Conservation (phyloP, 2,329 filamentous ascomycete species). For the Aspergillus calidoustus region DNA sequence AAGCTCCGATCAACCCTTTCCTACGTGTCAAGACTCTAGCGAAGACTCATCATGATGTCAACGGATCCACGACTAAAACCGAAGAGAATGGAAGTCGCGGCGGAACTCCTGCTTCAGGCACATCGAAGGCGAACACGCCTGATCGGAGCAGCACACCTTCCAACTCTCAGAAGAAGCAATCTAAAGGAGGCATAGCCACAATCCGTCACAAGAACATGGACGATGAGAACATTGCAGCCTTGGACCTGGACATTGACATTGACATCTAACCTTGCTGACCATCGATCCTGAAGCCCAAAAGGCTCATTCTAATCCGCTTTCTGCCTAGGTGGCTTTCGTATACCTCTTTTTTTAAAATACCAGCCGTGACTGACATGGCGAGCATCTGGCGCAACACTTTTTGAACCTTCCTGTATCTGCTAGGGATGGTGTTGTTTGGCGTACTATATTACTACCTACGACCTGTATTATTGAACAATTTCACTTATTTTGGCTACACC, state of each 20-base stretch:
- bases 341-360: constrained; percentile 1
- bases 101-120: constrained; percentile 55
- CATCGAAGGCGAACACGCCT: constrained; percentile 58
- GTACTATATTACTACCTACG: constrained; percentile 13
- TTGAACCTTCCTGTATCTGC: constrained; percentile 19
- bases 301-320: not conserved
- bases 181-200: constrained; percentile 61
- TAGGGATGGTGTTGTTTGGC: constrained; percentile 24
- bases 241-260: constrained; percentile 92
- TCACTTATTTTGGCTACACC: constrained; percentile 2
- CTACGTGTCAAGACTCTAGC: constrained; percentile 69
- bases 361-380: constrained; percentile 3
- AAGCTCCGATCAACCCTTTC: constrained; percentile 58
- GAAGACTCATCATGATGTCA: constrained; percentile 69
- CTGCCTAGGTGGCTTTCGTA: not conserved
- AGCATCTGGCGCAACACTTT: constrained; percentile 17
- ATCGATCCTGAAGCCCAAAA: not conserved
- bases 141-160: constrained; percentile 47
- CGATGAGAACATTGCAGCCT: constrained; percentile 85
- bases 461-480: constrained; percentile 23
- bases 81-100: constrained; percentile 47
- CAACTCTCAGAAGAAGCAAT: constrained; percentile 38
- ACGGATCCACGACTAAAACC: constrained; percentile 27
- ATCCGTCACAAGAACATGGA: constrained; percentile 80
- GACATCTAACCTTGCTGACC: constrained; percentile 65